These are phyloP conservation scores for Oryza officinalis DNA, from an alignment of 176 grass and related monocot species.

Conservation along the genomic window DNA sequence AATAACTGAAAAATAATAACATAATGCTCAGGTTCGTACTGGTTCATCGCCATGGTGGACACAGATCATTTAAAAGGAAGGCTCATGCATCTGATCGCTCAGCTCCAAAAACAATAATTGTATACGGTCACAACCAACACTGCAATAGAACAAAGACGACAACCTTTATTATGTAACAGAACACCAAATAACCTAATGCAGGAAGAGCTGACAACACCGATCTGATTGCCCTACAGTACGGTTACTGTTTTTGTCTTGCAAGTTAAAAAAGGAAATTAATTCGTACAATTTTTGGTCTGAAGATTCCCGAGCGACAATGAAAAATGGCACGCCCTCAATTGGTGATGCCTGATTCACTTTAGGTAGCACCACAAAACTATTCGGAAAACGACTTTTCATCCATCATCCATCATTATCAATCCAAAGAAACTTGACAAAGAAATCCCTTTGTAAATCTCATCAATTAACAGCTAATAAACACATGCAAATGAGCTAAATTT, in stretches of 20 bases:
- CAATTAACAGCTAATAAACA: background rate
- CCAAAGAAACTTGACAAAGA: conserved; percentile 7
- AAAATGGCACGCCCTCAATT: conserved; percentile 1
- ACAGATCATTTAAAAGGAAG: conserved; percentile 31
- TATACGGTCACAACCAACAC: conserved; percentile 12
- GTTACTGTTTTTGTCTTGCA: conserved; percentile 29
- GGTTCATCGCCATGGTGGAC: conserved; percentile 36
- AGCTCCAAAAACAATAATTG: conserved; percentile 31
- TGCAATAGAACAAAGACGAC: conserved; percentile 41
- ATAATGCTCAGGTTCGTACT: conserved; percentile 19
- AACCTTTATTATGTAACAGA: conserved; percentile 22
- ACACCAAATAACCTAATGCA: conserved; percentile 37
- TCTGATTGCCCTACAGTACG: conserved; percentile 10
- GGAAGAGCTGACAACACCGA: conserved; percentile 20
- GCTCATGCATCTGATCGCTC: conserved; percentile 18
- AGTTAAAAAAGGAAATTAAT: conserved; percentile 35
- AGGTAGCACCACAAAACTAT: conserved; percentile 27
- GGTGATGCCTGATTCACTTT: conserved; percentile 23
- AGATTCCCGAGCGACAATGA: background rate
- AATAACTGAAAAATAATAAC: background rate
- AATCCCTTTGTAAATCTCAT: background rate
- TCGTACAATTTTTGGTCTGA: conserved; percentile 12
- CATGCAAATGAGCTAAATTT: background rate
- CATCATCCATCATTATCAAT: conserved; percentile 24
- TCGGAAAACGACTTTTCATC: conserved; percentile 46